A percentile compares a stretch with the other conserved stretches of the same genome.
phyloP scores from a whole-genome alignment of 2,329 filamentous ascomycete genomes.

The Aspergillus aculeatinus region DNA sequence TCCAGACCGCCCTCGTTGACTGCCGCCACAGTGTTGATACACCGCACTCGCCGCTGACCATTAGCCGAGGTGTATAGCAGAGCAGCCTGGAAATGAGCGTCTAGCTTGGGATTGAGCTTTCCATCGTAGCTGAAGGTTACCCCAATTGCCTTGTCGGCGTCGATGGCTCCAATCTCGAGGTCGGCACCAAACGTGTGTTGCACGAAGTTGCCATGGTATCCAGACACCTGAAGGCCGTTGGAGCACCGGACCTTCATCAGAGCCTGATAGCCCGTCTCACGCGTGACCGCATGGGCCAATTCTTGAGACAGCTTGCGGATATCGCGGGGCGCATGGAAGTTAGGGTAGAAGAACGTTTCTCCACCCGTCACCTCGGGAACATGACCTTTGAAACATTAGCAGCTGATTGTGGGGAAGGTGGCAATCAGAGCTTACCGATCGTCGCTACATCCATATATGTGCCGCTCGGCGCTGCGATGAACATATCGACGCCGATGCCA shows the following conservation, averaged over 20 bases:
- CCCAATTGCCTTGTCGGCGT: constrained; percentile 88
- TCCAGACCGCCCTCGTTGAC: constrained; percentile 84
- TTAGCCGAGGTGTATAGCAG: constrained; percentile 89
- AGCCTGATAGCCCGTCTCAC: constrained; percentile 92
- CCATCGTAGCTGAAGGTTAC: constrained; percentile 94
- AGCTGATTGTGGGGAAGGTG: background rate
- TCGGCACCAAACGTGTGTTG: constrained; percentile 95
- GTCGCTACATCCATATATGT: constrained; percentile 92
- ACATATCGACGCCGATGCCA: constrained; percentile 90
- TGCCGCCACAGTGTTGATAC: constrained; percentile 88
- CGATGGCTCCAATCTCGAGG: constrained; percentile 87
- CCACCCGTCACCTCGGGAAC: constrained; percentile 86
- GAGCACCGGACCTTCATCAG: constrained; percentile 98
- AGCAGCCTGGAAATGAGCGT: constrained; percentile 96
- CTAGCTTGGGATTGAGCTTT: constrained; percentile 93
- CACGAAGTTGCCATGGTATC: constrained; percentile 95
- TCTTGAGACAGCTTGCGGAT: constrained; percentile 79
- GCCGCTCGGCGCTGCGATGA: constrained; percentile 85
- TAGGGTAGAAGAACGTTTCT: constrained; percentile 95
- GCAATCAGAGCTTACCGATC: constrained; percentile 60
- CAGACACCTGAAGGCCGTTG: constrained; percentile 87
- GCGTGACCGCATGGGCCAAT: constrained; percentile 78
- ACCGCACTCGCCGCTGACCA: constrained; percentile 86
- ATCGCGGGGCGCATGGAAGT: constrained; percentile 87
- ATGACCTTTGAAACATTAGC: constrained; percentile 58